phyloP scores from a whole-genome alignment of 306 rosid species.

The Prunus fruticosa region DNA sequence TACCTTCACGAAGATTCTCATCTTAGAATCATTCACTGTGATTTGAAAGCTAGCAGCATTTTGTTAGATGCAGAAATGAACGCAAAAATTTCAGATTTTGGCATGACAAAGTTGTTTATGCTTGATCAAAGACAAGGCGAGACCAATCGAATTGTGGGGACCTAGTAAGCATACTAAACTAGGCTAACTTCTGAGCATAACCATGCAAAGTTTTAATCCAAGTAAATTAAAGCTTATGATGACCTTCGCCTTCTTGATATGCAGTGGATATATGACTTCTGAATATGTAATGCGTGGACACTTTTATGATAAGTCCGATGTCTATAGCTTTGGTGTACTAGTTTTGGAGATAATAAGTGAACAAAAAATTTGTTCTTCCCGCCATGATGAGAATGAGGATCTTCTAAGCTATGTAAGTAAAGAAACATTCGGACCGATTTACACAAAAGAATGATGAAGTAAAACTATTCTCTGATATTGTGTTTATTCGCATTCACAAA shows the following conservation, averaged over 20 bases:
- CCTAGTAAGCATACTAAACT: conserved; percentile 1
- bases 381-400: neutral
- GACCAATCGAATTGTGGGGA: conserved; percentile 2
- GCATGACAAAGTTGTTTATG: conserved; percentile 5
- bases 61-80: conserved; percentile 8
- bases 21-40: conserved; percentile 1
- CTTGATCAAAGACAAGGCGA: conserved; percentile 1
- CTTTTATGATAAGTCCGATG: neutral
- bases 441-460: too few species aligned
- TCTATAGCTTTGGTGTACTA: neutral
- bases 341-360: conserved; percentile 1
- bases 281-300: neutral
- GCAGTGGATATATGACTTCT: neutral
- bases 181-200: too few species aligned
- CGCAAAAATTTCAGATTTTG: neutral
- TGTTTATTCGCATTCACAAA: neutral
- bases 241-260: neutral
- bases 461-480: too few species aligned
- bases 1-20: conserved; percentile 10
- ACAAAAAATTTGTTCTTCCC: neutral
- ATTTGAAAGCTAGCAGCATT: conserved; percentile 3
- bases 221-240: neutral
- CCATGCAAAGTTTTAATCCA: neutral
- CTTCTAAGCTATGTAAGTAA: neutral
- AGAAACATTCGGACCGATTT: too few species aligned